Evolutionary conservation across 257 asterid genomes (phyloP).

Genomic region (Leonotis leonurus): DNA sequence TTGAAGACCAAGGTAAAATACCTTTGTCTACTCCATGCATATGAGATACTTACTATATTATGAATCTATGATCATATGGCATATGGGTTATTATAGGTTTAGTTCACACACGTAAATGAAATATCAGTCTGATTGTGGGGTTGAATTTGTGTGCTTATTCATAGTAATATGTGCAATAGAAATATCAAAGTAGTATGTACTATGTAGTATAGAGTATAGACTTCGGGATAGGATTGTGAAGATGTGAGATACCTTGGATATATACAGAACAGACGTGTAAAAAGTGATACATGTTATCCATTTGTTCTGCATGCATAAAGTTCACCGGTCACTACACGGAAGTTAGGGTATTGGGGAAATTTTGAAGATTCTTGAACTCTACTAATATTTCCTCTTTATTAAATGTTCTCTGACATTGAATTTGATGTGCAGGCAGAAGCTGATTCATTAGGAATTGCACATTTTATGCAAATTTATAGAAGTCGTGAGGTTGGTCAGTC

Average conservation of each 20-base stretch:
- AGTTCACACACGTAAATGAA: not conserved
- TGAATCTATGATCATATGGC: not conserved
- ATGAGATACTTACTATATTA: not conserved
- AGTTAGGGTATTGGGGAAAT: not conserved
- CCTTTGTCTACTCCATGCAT: not conserved
- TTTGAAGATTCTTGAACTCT: conserved; percentile 10
- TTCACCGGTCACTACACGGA: not conserved
- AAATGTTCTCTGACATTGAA: conserved; percentile 7
- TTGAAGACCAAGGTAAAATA: conserved; percentile 50
- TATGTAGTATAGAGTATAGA: no score
- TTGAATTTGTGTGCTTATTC: no score
- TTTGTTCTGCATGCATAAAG: not conserved
- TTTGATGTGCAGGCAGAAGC: conserved; percentile 42
- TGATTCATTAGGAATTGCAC: conserved; percentile 38
- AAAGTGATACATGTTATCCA: no score
- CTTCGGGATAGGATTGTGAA: not conserved
- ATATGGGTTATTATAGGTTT: not conserved
- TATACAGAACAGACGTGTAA: not conserved
- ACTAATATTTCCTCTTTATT: not conserved
- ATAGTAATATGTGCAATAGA: not conserved
- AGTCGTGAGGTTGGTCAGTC: conserved; percentile 97
- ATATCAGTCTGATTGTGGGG: not conserved
- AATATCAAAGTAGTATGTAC: not conserved
- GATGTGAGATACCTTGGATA: not conserved
- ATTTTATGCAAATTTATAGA: conserved; percentile 73